phyloP scores from a whole-genome alignment of 495 filamentous ascomycete genomes.

The Aspergillus incahuasiensis region DNA sequence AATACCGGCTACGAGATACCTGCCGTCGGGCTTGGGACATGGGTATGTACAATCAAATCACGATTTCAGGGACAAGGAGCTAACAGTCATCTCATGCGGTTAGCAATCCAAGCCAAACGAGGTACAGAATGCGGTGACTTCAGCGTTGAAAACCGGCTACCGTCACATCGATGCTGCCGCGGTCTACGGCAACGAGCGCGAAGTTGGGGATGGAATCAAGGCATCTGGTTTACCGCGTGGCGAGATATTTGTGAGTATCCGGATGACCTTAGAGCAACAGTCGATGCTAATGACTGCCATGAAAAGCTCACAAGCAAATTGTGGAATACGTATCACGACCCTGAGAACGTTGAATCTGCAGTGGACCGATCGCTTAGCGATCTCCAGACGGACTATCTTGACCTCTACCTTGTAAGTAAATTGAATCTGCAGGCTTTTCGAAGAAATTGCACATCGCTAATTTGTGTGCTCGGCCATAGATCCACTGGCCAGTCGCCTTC shows the following conservation, averaged over 20 bases:
- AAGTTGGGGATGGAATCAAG: conserved; percentile 65
- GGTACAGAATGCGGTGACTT: conserved; percentile 50
- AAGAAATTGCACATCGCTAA: neutral
- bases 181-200: conserved; percentile 69
- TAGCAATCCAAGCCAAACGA: conserved; percentile 37
- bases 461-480: neutral
- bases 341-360: conserved; percentile 48
- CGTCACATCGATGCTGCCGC: conserved; percentile 70
- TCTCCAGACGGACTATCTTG: conserved; percentile 70
- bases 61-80: neutral
- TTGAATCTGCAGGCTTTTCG: neutral
- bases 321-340: conserved; percentile 49
- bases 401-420: conserved; percentile 52
- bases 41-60: conserved; percentile 18
- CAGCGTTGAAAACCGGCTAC: conserved; percentile 62
- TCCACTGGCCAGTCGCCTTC: conserved; percentile 31
- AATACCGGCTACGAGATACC: conserved; percentile 65
- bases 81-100: neutral
- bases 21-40: conserved; percentile 65
- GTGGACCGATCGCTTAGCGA: conserved; percentile 62
- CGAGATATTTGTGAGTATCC: conserved; percentile 50
- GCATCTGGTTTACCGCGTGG: conserved; percentile 50
- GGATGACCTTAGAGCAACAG: neutral
- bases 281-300: neutral
- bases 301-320: conserved; percentile 19